These are phyloP conservation scores for Papiliotrema terrestris DNA, from an alignment of 1,284 basidiomycete genomes.

Conservation along the genomic window DNA sequence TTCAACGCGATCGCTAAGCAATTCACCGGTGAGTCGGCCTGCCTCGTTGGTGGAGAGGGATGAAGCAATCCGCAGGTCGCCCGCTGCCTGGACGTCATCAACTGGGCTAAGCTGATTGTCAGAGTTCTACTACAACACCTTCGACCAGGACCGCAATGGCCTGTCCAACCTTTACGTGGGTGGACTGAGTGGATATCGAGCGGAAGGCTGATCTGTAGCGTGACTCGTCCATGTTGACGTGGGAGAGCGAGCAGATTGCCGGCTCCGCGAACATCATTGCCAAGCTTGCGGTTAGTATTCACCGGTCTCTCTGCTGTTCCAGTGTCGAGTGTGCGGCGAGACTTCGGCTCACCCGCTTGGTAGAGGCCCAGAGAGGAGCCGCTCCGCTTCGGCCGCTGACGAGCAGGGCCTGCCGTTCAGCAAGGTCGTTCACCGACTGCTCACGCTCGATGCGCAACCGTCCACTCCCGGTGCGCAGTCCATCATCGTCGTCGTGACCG, in stretches of 20 bases:
- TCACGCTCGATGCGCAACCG: constrained; percentile 86
- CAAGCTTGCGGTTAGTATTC: constrained; percentile 66
- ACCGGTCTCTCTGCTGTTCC: not conserved
- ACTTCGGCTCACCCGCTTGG: not conserved
- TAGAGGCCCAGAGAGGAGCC: not conserved
- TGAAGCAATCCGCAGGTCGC: too few species aligned
- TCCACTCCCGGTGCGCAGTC: constrained; percentile 62
- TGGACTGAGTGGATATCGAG: not conserved
- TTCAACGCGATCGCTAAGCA: constrained; percentile 57
- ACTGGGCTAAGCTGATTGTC: not conserved
- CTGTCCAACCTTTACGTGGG: constrained; percentile 47
- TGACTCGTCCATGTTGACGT: constrained; percentile 80
- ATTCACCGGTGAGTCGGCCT: constrained; percentile 50
- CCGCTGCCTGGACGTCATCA: too few species aligned
- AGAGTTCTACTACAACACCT: constrained; percentile 51
- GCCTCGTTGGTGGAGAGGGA: too few species aligned
- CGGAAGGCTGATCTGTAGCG: constrained; percentile 55
- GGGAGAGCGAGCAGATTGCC: constrained; percentile 65
- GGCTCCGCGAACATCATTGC: constrained; percentile 65
- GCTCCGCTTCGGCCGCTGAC: not conserved
- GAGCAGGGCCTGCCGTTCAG: constrained; percentile 71
- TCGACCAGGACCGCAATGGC: constrained; percentile 41
- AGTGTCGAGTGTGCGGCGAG: not conserved
- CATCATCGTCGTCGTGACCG: constrained; percentile 85
- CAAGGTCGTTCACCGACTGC: constrained; percentile 76